A percentile compares a stretch with the other conserved stretches of the same genome.
Evolutionary conservation across 2,329 filamentous ascomycete genomes (phyloP).

Genomic region (Thelonectria blattea): DNA sequence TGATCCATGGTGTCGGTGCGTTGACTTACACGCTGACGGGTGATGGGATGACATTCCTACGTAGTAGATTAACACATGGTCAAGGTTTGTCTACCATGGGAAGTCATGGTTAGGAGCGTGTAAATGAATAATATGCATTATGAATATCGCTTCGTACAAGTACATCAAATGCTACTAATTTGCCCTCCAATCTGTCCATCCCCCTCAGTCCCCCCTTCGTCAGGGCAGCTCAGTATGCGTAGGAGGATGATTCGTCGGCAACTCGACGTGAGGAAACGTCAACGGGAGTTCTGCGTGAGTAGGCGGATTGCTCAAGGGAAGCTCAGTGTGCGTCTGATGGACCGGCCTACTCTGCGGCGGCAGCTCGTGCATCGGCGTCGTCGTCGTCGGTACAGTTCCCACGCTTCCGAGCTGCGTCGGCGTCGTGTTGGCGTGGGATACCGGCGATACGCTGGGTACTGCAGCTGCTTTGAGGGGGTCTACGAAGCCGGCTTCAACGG

Average conservation of each 20-base stretch:
- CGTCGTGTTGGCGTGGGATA: not conserved
- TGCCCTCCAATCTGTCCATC: not conserved
- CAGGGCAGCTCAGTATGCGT: slow-evolving; percentile 5
- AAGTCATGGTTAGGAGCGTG: no score
- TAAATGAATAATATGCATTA: no score
- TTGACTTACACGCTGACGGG: no score
- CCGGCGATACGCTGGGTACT: slow-evolving; percentile 1
- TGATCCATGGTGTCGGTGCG: not conserved
- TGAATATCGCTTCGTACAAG: not conserved
- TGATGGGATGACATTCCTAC: no score
- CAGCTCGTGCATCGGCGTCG: slow-evolving; percentile 10
- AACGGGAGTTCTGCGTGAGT: slow-evolving; percentile 3
- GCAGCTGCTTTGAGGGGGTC: slow-evolving; percentile 5
- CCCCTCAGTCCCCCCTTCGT: not conserved
- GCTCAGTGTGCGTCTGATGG: not conserved
- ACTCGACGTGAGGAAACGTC: not conserved
- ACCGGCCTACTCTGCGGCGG: not conserved
- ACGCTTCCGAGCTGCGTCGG: slow-evolving; percentile 12
- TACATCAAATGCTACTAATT: not conserved
- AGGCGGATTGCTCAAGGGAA: not conserved
- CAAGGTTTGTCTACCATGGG: no score
- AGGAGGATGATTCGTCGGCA: not conserved
- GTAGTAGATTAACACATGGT: no score
- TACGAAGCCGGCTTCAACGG: not conserved
- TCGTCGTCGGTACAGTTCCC: not conserved